Conservation (phyloP, 352 stramenopile genomes). For the Globisporangium iwayamae region DNA sequence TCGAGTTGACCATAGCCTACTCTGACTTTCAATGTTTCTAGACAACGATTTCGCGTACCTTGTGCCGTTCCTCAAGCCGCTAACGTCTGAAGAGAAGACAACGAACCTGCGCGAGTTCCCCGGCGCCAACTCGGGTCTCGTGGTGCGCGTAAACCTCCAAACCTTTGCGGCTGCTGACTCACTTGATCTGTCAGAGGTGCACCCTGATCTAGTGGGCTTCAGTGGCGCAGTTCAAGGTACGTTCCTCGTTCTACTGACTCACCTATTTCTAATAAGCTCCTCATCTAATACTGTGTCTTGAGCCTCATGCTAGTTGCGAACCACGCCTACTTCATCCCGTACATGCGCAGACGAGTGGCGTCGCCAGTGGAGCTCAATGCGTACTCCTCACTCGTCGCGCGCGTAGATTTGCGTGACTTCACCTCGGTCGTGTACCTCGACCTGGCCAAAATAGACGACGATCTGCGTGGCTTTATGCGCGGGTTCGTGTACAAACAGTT, state of each 20-base stretch:
- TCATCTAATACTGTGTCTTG: neutral
- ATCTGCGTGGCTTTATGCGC: slow-evolving; percentile 59
- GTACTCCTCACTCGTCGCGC: slow-evolving; percentile 61
- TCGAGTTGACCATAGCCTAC: neutral
- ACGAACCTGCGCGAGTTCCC: slow-evolving; percentile 71
- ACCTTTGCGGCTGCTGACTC: slow-evolving; percentile 38
- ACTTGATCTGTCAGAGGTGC: slow-evolving; percentile 47
- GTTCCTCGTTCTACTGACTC: neutral
- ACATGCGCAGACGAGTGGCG: slow-evolving; percentile 44
- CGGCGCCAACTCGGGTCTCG: slow-evolving; percentile 52
- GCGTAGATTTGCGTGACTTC: slow-evolving; percentile 65
- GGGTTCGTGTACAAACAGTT: slow-evolving; percentile 78
- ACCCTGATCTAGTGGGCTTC: slow-evolving; percentile 58
- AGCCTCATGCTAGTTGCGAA: slow-evolving; percentile 38
- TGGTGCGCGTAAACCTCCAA: slow-evolving; percentile 54
- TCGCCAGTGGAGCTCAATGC: slow-evolving; percentile 36
- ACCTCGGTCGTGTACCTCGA: slow-evolving; percentile 45
- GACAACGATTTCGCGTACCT: slow-evolving; percentile 65
- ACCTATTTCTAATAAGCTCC: neutral
- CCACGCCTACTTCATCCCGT: slow-evolving; percentile 75
- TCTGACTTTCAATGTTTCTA: slow-evolving; percentile 13
- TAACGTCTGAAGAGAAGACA: slow-evolving; percentile 43
- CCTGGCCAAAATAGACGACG: slow-evolving; percentile 38
- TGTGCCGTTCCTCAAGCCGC: slow-evolving; percentile 43
- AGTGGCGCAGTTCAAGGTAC: slow-evolving; percentile 56